Base-by-base conservation (phyloP, 2,329 filamentous ascomycete genomes). In the Eutypella sp. region DNA sequence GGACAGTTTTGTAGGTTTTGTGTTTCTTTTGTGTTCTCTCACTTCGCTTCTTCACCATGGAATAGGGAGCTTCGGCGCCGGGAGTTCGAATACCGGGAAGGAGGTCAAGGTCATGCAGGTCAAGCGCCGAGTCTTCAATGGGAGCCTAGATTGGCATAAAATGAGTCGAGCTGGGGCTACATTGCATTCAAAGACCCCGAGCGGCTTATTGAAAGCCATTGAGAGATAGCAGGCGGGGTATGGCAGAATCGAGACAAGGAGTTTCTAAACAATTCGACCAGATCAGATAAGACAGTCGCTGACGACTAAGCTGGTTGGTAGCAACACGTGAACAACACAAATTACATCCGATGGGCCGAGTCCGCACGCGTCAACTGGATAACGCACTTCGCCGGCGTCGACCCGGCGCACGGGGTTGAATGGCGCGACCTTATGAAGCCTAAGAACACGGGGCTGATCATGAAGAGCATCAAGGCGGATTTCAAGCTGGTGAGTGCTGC, bases 401-500 rank as follows among this genome's bases (percentile, higher is more conserved):
- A 89, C 56, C 78, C 81, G 0, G 64, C 67, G 24, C 75, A 91
- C 52, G 71, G 72, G 46, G 64, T 71, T 36, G 70, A 79, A 49
- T 96, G 90, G 89, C 65, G 69, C 13, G 76, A 85, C 40, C 69
- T 95, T 34, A 79, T 87, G 70, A 82, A 77, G 13, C 81, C 85
- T 0, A 75, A 69, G 20, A 76, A 78, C 1, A 71, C 82, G 16
- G 90, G 91, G 0, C 63, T 96, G 46, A 93, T 96, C 48, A 67
- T 96, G 59, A 79, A 82, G 57, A 89, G 83, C 55, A 89, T 96
- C 54, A 85, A 78, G 56, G 84, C 87, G 0, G 85, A 95, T 54
- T 96, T 86, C 67, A 96, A 96, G 69, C 90, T 95, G 69, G 89
- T 93, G 62, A 53, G 84, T 74, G n/a, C n/a, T n/a, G n/a, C n/a